Conservation (phyloP, 2,329 filamentous ascomycete genomes). For the Stagonosporopsis tanaceti region DNA sequence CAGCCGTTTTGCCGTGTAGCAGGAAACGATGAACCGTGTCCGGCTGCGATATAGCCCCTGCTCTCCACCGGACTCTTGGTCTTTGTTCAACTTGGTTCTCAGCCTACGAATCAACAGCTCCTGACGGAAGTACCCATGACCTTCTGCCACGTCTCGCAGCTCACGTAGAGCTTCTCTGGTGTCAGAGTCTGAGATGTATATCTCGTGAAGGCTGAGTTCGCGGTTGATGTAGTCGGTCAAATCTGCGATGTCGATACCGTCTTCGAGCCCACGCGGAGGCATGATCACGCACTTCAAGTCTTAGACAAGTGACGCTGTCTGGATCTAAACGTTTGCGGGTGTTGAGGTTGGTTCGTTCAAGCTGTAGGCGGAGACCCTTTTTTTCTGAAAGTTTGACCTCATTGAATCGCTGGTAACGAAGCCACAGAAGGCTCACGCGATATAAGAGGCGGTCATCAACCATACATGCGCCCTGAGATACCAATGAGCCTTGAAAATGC, state of each 20-base stretch:
- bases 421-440: not conserved
- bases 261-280: not conserved
- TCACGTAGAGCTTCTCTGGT: not conserved
- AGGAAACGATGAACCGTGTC: conserved; percentile 4
- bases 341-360: not conserved
- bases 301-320: not conserved
- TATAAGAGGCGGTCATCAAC: not conserved
- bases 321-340: not conserved
- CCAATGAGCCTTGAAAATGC: not conserved
- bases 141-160: not conserved
- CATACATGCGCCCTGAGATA: not conserved
- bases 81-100: not conserved
- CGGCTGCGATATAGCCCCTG: conserved; percentile 9
- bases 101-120: not conserved
- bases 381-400: not conserved
- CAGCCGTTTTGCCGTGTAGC: not conserved
- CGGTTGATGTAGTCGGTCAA: not conserved
- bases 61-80: not conserved
- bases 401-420: not conserved
- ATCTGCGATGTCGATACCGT: not conserved
- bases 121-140: not conserved
- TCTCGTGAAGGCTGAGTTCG: not conserved
- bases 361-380: not conserved
- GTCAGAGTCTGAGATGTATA: conserved; percentile 3
- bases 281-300: not conserved